Evolutionary conservation across 2,329 filamentous ascomycete species (phyloP).

Genomic region (Acrocalymma vagum): DNA sequence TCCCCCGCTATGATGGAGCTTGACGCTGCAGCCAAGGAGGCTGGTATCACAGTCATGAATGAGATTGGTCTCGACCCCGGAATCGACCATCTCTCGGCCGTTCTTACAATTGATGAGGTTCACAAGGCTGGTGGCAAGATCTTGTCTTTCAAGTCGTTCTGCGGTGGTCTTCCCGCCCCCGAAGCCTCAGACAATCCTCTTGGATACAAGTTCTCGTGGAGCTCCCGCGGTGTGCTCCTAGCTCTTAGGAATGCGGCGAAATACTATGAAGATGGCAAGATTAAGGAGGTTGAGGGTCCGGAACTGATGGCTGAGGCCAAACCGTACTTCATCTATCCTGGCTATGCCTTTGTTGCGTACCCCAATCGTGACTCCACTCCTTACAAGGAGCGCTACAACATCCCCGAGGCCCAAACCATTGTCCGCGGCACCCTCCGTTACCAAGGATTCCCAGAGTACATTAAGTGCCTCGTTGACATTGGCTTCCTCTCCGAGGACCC

Average conservation of each 20-base stretch:
- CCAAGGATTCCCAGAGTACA: slow-evolving; percentile 88
- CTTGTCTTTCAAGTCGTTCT: slow-evolving; percentile 81
- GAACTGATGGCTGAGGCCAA: slow-evolving; percentile 89
- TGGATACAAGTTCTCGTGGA: slow-evolving; percentile 88
- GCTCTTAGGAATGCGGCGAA: slow-evolving; percentile 87
- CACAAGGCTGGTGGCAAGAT: slow-evolving; percentile 89
- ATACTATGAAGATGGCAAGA: slow-evolving; percentile 81
- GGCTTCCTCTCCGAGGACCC: slow-evolving; percentile 83
- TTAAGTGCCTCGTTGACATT: slow-evolving; percentile 86
- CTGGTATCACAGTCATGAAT: slow-evolving; percentile 97
- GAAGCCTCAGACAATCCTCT: slow-evolving; percentile 87
- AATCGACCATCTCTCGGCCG: slow-evolving; percentile 80
- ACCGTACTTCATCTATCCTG: slow-evolving; percentile 89
- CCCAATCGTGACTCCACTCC: slow-evolving; percentile 89
- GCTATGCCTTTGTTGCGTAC: slow-evolving; percentile 90
- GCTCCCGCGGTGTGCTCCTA: slow-evolving; percentile 83
- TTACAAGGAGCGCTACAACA: slow-evolving; percentile 89
- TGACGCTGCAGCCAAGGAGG: slow-evolving; percentile 81
- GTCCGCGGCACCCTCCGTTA: slow-evolving; percentile 87
- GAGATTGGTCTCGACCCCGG: slow-evolving; percentile 73
- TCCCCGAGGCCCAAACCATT: slow-evolving; percentile 89
- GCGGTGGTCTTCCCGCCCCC: slow-evolving; percentile 60
- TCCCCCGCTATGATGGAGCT: slow-evolving; percentile 93
- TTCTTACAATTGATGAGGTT: slow-evolving; percentile 89
- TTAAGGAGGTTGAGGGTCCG: slow-evolving; percentile 63